Evolutionary conservation across 1,284 basidiomycete species (phyloP).

Genomic region (Cutaneotrichosporon arboriforme): DNA sequence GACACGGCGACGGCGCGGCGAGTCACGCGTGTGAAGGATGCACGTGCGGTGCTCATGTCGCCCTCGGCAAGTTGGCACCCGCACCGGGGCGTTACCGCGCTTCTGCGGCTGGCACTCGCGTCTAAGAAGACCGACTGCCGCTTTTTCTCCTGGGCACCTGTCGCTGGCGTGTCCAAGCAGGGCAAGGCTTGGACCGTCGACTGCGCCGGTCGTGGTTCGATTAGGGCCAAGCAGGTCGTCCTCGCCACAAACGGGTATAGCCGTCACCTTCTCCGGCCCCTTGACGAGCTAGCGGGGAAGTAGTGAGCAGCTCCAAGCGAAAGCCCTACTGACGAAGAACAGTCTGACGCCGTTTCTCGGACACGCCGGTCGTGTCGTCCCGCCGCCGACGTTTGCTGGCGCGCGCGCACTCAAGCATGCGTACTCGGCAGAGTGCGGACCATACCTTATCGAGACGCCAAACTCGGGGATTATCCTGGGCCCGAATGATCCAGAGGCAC

Average conservation of each 20-base stretch:
- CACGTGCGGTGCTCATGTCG: background rate
- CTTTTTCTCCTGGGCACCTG: conserved; percentile 15
- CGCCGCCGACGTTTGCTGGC: conserved; percentile 22
- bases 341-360: conserved; percentile 26
- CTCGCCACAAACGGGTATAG: conserved; percentile 39
- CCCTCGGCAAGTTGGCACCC: conserved; percentile 16
- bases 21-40: conserved; percentile 1
- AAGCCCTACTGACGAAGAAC: background rate
- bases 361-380: conserved; percentile 26
- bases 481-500: background rate
- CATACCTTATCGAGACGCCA: conserved; percentile 28
- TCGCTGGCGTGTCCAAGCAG: background rate
- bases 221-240: conserved; percentile 27
- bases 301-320: background rate
- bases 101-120: conserved; percentile 9
- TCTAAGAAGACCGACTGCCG: background rate
- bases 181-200: conserved; percentile 12
- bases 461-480: conserved; percentile 25
- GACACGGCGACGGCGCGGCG: background rate
- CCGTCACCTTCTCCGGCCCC: conserved; percentile 21
- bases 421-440: conserved; percentile 24
- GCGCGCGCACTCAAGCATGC: conserved; percentile 9
- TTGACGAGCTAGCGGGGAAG: conserved; percentile 4
- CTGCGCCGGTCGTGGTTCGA: conserved; percentile 18
- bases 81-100: conserved; percentile 10